Conservation (phyloP, 2,329 filamentous ascomycete genomes). For the Huntiella moniliformis region DNA sequence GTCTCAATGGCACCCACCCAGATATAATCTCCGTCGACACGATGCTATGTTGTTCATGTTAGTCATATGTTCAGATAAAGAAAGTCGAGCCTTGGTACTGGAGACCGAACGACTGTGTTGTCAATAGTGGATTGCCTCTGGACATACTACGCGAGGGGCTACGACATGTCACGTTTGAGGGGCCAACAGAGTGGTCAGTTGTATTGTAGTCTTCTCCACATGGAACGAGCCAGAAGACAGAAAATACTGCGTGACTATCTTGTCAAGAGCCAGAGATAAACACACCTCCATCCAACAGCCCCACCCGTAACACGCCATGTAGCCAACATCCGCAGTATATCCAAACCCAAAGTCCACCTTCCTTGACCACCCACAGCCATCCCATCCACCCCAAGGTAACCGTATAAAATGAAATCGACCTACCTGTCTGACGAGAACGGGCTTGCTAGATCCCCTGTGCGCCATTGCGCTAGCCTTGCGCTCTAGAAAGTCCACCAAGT, state of each 20-base stretch:
- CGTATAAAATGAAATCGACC: slow-evolving; percentile 23
- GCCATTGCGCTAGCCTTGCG: slow-evolving; percentile 44
- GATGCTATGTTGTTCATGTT: slow-evolving; percentile 47
- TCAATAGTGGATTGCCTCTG: too few relatives aligned
- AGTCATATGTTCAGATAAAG: slow-evolving; percentile 20
- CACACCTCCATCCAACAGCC: neutral
- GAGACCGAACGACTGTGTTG: neutral
- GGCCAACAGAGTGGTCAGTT: slow-evolving; percentile 4
- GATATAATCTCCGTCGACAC: slow-evolving; percentile 47
- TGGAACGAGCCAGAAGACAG: slow-evolving; percentile 6
- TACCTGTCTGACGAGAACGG: slow-evolving; percentile 60
- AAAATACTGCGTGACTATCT: slow-evolving; percentile 10
- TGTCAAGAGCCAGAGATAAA: slow-evolving; percentile 19
- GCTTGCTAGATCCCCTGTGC: slow-evolving; percentile 24
- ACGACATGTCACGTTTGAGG: neutral
- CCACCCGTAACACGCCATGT: neutral
- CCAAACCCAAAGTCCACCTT: neutral
- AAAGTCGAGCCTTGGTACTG: neutral
- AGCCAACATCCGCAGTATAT: neutral
- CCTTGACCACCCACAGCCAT: neutral
- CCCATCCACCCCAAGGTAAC: neutral
- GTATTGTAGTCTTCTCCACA: slow-evolving; percentile 7
- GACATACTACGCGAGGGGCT: neutral
- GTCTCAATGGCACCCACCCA: slow-evolving; percentile 47
- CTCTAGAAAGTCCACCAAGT: slow-evolving; percentile 50